Evolutionary conservation across 148 eudicot species (phyloP), one percentile per base, ranked within the genome.

Genomic region (Nepenthes gracilis): DNA sequence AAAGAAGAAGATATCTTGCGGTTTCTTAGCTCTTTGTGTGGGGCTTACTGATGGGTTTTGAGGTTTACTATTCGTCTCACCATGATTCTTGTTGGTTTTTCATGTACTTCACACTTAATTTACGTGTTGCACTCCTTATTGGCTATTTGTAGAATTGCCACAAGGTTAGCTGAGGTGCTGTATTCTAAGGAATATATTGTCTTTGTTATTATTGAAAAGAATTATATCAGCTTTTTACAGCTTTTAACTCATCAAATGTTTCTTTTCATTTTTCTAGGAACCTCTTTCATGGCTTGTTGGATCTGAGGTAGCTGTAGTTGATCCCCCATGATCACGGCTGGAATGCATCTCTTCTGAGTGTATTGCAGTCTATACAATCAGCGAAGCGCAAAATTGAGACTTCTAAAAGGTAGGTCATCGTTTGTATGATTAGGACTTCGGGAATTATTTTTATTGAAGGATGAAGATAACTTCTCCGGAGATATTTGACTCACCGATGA

Each of bases 261-360:
- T 61, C 64, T 9, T 45, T 55, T 57, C 40, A 54, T 40, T 59
- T 63, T 12, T 64, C 47, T 78, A 93, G 99, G 92, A 84, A 48
- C 95, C 99, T 67, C 72, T 80, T 75, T 79, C 89, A 52, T 93
- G 99, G 99, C 81, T 93, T 59, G 69, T 83, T 67, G 99, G 99
- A 34, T 81, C 96, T 55, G 99, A 93, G 63, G 84, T 89, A 43
- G 79, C 89, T 65, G 85, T 93, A 59, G 99, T 93, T 73, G 99
- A 93, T 72, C 99, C 99, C 69, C 96, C 99, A 15, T 76, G 99
- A 80, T 89, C 89, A 67, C 96, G 99, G 72, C 77, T 93, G 61
- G 95, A 93, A 23, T 58, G 84, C 78, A 33, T 81, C 87, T 32
- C 62, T 93, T 63, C 73, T 89, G 57, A 34, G 67, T 70, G 83